A percentile compares a stretch with the other conserved stretches of the same genome.
phyloP scores from a whole-genome alignment of 306 rosid genomes.

The Cicer judaicum region DNA sequence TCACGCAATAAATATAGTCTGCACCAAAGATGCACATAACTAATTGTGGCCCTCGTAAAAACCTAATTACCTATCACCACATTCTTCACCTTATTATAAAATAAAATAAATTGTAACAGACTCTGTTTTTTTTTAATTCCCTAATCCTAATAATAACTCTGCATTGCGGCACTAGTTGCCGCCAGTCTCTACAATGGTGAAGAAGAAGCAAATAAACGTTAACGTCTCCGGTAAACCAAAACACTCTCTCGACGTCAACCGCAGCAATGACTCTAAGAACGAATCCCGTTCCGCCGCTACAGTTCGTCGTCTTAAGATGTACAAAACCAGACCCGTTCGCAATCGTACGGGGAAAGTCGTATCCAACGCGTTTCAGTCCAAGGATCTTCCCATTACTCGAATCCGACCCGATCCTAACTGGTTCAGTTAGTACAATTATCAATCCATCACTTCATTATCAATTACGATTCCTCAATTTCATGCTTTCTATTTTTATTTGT shows the following conservation, averaged over 20 bases:
- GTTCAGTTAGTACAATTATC: constrained; percentile 63
- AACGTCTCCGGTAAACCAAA: constrained; percentile 85
- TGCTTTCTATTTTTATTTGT: constrained; percentile 11
- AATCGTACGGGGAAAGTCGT: constrained; percentile 65
- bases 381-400: constrained; percentile 75
- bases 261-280: constrained; percentile 56
- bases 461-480: background rate
- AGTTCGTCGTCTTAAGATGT: constrained; percentile 92
- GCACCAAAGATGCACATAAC: no score
- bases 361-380: constrained; percentile 65
- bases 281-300: constrained; percentile 79
- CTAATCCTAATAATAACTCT: no score
- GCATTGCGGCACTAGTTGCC: background rate
- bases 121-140: no score
- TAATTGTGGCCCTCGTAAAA: no score
- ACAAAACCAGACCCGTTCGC: constrained; percentile 73
- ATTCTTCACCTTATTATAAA: no score
- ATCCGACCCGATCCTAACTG: constrained; percentile 95
- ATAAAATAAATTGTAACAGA: no score
- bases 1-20: no score
- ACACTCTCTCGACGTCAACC: constrained; percentile 85
- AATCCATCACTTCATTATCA: background rate
- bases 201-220: constrained; percentile 72
- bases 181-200: constrained; percentile 57
- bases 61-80: no score